Base-by-base conservation (phyloP, 2,329 filamentous ascomycete species). In the Neobulgaria alba region DNA sequence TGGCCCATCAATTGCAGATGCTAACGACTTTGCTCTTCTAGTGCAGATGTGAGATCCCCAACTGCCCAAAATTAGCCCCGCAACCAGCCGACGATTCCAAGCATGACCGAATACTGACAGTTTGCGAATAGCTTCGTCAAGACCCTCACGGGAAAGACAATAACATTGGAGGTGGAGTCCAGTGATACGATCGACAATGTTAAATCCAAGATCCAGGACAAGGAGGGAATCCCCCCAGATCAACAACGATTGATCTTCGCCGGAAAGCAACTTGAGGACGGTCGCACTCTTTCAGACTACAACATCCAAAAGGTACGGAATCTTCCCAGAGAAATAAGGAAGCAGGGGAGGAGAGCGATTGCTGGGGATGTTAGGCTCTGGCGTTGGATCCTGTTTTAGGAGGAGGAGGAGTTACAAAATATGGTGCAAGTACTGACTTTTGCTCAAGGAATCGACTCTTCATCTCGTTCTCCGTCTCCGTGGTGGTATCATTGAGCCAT, bases 131-230 rank as follows among this genome's bases (percentile, higher is more conserved):
- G 86, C 82, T 96, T 96, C 84, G 90, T 96, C 75, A 96, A 95
- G 84, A 95, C 90, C 79, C 87, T 95, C 66, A 95, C 90, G 79
- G 90, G 92, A 74, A 96, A 96, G 86, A 96, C 90, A 71, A 95
- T 96, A 79, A 96, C 92, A 72, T 84, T 95, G 63, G 90, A 96
- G 83, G 89, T 95, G 68, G 90, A 95, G 82, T 95, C 88, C 64
- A 87, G 81, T 66, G 90, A 96, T 73, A 95, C 90, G 63, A 96
- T 96, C 76, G 90, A 96, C 82, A 96, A 95, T 81, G 90, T 96
- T 72, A 96, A 96, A 83, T 83, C 82, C 75, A 95, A 95, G 85
- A 95, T 96, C 71, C 90, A 95, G 77, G 89, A 95, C 74, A 95
- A 95, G 85, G 90, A 95, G 76, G 90, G 90, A 61, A 95, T 95